These are phyloP conservation scores for Nothomitra cinnamomea DNA, from an alignment of 2,329 filamentous ascomycete genomes.

Conservation along the genomic window DNA sequence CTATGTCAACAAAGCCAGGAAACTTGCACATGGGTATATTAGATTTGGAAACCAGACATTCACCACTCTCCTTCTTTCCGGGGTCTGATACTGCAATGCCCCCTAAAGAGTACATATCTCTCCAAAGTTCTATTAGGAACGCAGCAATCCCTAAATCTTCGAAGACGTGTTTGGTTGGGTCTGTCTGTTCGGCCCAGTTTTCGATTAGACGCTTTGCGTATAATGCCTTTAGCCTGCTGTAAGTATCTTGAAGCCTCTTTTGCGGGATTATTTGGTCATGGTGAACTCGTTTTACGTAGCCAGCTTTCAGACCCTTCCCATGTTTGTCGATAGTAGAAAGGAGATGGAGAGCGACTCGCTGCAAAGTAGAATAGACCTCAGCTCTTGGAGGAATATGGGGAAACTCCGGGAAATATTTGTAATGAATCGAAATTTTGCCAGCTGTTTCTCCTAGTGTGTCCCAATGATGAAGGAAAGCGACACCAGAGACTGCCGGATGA, in stretches of 20 bases:
- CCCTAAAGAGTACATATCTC: conserved; percentile 49
- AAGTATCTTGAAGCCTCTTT: conserved; percentile 63
- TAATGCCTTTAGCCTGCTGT: conserved; percentile 58
- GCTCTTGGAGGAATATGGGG: conserved; percentile 8
- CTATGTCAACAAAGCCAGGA: conserved; percentile 87
- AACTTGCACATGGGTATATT: conserved; percentile 28
- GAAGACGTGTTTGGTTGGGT: conserved; percentile 83
- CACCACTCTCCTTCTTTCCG: not conserved
- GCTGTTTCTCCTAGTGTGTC: conserved; percentile 12
- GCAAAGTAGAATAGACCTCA: conserved; percentile 28
- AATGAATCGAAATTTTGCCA: conserved; percentile 32
- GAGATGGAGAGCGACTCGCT: conserved; percentile 51
- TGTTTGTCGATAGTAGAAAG: conserved; percentile 57
- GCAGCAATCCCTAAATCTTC: conserved; percentile 84
- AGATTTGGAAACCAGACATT: conserved; percentile 8
- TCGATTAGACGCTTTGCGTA: conserved; percentile 56
- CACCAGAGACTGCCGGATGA: conserved; percentile 57
- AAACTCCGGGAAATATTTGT: conserved; percentile 1
- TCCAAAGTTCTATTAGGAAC: conserved; percentile 85
- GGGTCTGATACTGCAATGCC: not conserved
- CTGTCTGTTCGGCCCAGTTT: conserved; percentile 74
- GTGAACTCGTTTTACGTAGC: conserved; percentile 66
- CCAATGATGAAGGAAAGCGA: conserved; percentile 64
- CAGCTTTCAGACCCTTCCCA: conserved; percentile 43
- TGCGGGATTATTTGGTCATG: conserved; percentile 72